phyloP scores from a whole-genome alignment of 768 basidiomycete genomes.

The Leccinellum albellum region DNA sequence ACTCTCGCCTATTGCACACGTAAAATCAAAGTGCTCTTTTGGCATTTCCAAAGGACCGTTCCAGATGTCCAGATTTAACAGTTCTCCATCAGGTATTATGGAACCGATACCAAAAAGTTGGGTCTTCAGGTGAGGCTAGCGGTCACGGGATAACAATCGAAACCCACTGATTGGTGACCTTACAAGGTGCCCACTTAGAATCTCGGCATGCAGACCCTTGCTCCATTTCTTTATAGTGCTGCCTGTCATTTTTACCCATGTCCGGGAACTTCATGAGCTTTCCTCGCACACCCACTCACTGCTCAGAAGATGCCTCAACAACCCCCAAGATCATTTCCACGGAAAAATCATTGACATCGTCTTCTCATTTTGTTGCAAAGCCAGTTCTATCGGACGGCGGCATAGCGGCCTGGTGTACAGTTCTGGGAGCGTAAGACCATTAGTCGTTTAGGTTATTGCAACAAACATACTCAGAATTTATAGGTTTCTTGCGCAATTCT shows the following conservation, averaged over 20 bases:
- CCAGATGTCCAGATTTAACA: not conserved
- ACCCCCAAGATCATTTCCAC: not conserved
- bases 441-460: not conserved
- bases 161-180: not conserved
- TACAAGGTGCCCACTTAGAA: not conserved
- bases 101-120: not conserved
- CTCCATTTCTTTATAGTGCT: not conserved
- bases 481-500: constrained; percentile 27
- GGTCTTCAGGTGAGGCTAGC: not conserved
- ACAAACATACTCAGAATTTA: not conserved
- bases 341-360: not conserved
- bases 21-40: not conserved
- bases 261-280: not conserved
- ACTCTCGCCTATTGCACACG: not conserved
- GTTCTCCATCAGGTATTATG: not conserved
- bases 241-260: not conserved
- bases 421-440: constrained; percentile 22
- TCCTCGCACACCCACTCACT: not conserved
- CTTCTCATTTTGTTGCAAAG: not conserved
- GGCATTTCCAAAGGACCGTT: not conserved
- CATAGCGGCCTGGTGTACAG: constrained; percentile 24
- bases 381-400: constrained; percentile 14
- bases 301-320: not conserved
- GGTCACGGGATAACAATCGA: not conserved
- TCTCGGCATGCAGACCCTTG: not conserved